Base-by-base conservation (phyloP, 2,329 filamentous ascomycete genomes). In the Pseudocercospora vitis region DNA sequence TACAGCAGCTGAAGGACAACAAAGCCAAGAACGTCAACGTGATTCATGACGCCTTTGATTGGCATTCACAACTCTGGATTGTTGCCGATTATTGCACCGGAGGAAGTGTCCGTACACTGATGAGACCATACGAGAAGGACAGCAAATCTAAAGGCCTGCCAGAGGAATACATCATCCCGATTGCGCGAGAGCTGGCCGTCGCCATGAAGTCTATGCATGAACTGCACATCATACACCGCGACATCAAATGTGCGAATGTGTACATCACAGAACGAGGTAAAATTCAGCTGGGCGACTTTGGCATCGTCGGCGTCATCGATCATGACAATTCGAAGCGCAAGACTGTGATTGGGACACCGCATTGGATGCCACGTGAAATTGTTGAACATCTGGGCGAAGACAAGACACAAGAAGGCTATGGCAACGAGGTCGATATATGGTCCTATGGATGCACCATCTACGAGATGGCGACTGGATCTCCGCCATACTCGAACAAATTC, bases 331-430 rank as follows among this genome's bases (percentile, higher is more conserved):
- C 63, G 18, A 94, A 94, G 72, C 78, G 88, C 49, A 86, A 86
- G 3, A 92, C 89, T 0, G 86, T 92, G 45, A 87, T 92, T 52
- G 89, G 89, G 18, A 94, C 89, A 0, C 86, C 86, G 2, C 85
- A 91, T 70, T 94, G 88, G 87, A 91, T 94, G 88, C 87, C 89
- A 0, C 88, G 87, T 0, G 89, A 94, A 64, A 77, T 92, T 9
- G 48, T 58, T 62, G 52, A 68, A 68, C 31, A 50, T 16, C 16
- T 61, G 21, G 50, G 88, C 62, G 82, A 86, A 53, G 77, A 81
- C 6, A 35, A 52, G 19, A 60, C 60, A 1, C 85, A 71, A 48
- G 61, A 67, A 57, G 67, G 63, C 2, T 80, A 80, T 60, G 76
- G 77, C 8, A 74, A 70, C 5, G 77, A 80, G 52, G 71, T 80